Evolutionary conservation across 2,329 filamentous ascomycete genomes (phyloP), one percentile per base, ranked within the genome.

Genomic region (Calcarisporium arbuscula): DNA sequence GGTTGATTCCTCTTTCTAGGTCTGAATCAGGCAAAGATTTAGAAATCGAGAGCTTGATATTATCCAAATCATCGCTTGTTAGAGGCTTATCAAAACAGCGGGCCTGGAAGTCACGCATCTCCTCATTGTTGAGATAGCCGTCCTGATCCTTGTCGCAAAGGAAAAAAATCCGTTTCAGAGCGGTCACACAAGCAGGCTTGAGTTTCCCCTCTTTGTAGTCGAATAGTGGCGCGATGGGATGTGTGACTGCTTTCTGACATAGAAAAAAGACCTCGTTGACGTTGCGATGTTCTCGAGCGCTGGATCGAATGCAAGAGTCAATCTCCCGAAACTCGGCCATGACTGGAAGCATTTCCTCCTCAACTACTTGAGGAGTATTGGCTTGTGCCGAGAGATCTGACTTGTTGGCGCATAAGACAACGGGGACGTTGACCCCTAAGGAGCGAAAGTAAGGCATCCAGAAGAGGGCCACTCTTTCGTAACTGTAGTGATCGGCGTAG

Each of bases 321-420:
- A 98, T 95, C 60, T 96, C 92, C 55, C 95, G 90, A 64, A 96
- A 98, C 63, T 98, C 92, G 41, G 85, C 82, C 92, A 98, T 95
- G 45, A 98, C 82, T 1, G 92, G 92, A 20, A 96, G 70, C 87
- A 98, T 95, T 65, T 98, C 92, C 58, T 96, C 92, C 51, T 95
- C 85, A 29, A 95, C 78, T 8, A 95, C 82, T 56, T 95, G 86
- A 0, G 86, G 74, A 8, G 86, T 87, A 39, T 73, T 84, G 27
- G 77, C 81, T 48, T 84, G 81, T 4, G 74, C 76, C 4, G 79
- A 77, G 35, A 95, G 68, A 51, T 98, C 92, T n/a, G 87, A 86
- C 61, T 98, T 98, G 68, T 96, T 96, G 53, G 92, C 88, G 53
- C 92, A 96, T 37, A 98, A 68, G 28, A 98, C 89, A 9, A 98